A percentile compares a stretch with the other conserved stretches of the same genome.
Conservation (phyloP, 2,329 filamentous ascomycete genomes). For the Trichoderma asperellum region DNA sequence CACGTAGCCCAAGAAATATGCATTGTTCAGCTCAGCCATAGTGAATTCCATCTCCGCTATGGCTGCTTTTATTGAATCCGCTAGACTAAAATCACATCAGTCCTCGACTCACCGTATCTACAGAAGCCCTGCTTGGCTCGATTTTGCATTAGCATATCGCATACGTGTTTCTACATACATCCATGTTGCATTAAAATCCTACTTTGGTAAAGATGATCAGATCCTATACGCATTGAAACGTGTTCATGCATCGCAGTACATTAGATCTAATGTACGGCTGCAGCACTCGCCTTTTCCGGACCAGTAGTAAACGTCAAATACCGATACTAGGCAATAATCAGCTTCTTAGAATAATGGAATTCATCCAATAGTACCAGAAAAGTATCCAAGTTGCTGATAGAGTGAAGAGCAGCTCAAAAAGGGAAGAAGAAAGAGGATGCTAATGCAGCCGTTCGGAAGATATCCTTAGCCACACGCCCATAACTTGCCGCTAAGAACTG, state of each 20-base stretch:
- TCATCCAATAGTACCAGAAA: neutral
- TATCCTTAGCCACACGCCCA: constrained; percentile 13
- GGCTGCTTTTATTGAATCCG: constrained; percentile 21
- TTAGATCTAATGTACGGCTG: constrained; percentile 8
- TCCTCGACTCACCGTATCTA: neutral
- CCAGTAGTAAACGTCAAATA: neutral
- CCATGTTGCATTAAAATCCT: neutral
- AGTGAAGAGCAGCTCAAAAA: neutral
- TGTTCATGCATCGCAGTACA: constrained; percentile 25
- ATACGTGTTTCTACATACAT: neutral
- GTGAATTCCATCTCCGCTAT: constrained; percentile 3
- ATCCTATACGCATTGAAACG: constrained; percentile 20
- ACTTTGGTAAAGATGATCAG: neutral
- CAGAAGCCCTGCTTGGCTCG: neutral
- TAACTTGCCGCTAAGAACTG: neutral
- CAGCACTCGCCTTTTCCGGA: neutral
- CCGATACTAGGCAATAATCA: neutral
- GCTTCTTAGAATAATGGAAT: no score
- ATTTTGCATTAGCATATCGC: neutral
- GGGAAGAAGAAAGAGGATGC: neutral
- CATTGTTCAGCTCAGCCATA: neutral
- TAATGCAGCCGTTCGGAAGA: constrained; percentile 16
- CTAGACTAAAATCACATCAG: constrained; percentile 9
- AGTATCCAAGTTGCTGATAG: neutral
- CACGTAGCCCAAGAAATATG: neutral